Evolutionary conservation across 495 filamentous ascomycete genomes (phyloP).

Genomic region (Cercophora newfieldiana): DNA sequence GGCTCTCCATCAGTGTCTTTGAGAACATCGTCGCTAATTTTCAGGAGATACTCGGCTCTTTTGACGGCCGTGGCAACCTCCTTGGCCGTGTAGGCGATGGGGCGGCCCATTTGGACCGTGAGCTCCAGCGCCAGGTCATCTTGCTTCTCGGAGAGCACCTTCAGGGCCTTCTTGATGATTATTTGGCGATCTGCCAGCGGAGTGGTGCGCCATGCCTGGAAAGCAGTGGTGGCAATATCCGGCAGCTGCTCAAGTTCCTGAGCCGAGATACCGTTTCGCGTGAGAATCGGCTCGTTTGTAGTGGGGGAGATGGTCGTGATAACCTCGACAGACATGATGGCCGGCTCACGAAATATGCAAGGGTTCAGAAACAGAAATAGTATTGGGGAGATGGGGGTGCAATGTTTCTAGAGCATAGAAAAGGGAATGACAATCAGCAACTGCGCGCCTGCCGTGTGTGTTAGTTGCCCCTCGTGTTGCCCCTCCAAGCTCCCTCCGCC

Average conservation of each 20-base stretch:
- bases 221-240: slow-evolving; percentile 65
- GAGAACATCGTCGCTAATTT: slow-evolving; percentile 71
- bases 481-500: slow-evolving; percentile 17
- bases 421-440: slow-evolving; percentile 3
- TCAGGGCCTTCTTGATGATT: slow-evolving; percentile 74
- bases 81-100: slow-evolving; percentile 77
- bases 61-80: slow-evolving; percentile 81
- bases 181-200: slow-evolving; percentile 66
- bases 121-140: slow-evolving; percentile 83
- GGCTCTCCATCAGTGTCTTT: slow-evolving; percentile 74
- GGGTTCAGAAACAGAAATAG: background rate
- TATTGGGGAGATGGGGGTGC: background rate
- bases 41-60: slow-evolving; percentile 77
- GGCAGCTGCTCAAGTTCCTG: slow-evolving; percentile 67
- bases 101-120: slow-evolving; percentile 92
- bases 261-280: slow-evolving; percentile 66
- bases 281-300: slow-evolving; percentile 75
- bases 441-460: background rate
- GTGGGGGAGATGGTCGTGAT: slow-evolving; percentile 88
- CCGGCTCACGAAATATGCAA: background rate
- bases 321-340: slow-evolving; percentile 72
- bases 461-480: slow-evolving; percentile 2
- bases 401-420: background rate
- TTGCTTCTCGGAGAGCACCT: slow-evolving; percentile 63
- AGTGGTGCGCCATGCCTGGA: slow-evolving; percentile 66